Base-by-base conservation (phyloP, 192 early-diverging fungal genomes). In the Coemansia reversa region DNA sequence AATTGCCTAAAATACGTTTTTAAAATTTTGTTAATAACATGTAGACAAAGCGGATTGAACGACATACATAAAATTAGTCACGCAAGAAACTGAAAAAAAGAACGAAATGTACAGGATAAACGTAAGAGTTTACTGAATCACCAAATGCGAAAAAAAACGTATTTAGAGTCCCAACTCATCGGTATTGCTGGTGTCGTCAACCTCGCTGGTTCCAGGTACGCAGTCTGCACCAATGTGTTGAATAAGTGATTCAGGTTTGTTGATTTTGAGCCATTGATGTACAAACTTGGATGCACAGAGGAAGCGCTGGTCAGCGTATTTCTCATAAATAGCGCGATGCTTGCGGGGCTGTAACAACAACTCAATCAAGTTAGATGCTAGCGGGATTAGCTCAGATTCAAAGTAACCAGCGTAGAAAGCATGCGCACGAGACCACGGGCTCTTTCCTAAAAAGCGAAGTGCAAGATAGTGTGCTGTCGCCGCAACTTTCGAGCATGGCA, bases 351-450 rank as follows among this genome's bases (percentile, higher is more conserved):
- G 51, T 67, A 74, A 63, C 55, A 86, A 54, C 65, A 74, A 82
- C 55, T 85, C 74, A 6, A 91, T 12, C 52, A 91, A 82, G 8
- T 88, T 63, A 5, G 70, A 56, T 11, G 71, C 77, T 0, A 60
- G 56, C 8, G 68, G 68, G 16, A 73, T 18, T 16, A 94, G 64
- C 64, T 85, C 84, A 16, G 65, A 65, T 62, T 89, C 88, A 35
- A 79, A 71, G 80, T 92, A 94, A 4, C 90, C 91, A 27, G 90
- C 84, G 65, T 86, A 88, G 58, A 83, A 79, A 11, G 69, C 76
- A 27, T 92, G 84, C 33, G 85, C 84, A 1, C 57, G 67, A 30
- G 86, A 63, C 85, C 85, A 86, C 19, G 51, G 54, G 8, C 69
- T 74, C 42, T 79, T 65, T 51, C 59, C 63, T 0, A 86, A 63